Evolutionary conservation across 495 filamentous ascomycete genomes (phyloP), one percentile per base, ranked within the genome.

Genomic region (Lichina pygmaea): DNA sequence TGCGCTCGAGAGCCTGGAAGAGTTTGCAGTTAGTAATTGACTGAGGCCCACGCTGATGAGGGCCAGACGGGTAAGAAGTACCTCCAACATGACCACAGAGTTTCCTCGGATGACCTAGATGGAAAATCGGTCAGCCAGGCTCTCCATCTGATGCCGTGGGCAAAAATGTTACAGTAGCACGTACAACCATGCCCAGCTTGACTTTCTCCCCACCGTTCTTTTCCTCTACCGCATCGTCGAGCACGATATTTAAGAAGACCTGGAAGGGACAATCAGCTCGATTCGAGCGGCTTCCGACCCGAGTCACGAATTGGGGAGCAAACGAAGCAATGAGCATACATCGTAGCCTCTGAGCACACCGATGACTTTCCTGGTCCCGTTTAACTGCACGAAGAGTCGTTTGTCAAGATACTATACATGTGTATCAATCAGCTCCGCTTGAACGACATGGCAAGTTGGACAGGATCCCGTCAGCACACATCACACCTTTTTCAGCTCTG

Each of bases 181-280:
- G 46, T 73, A 93, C 91, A 50, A 92, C 80, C 77, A 92, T 94
- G 56, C 89, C 89, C 42, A 94, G 71, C 49, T 74, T 70, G 42
- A 76, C 77, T 63, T 93, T 95, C 68, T 93, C 84, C 41, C 83
- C 84, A 46, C 82, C 84, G 33, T 72, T 70, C 60, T 86, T 93
- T 66, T 94, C 84, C 55, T 95, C 89, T 12, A 92, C 78, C n/a
- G 89, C 86, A 52, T 95, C 89, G 57, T 97, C 91, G 11, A 97
- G 72, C 30, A 95, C 86, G 55, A 97, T 85, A 61, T 97, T 97
- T 55, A 97, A 71, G 67, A 95, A 97, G 45, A 94, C 85, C 89
- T 97, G 58, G 36, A 30, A 46, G 16, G 33, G 33, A 31, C 38
- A 8, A 13, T 33, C 0, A 10, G 37, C n/a, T 39, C n/a, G 15